A percentile compares a stretch with the other conserved stretches of the same genome.
Evolutionary conservation across 768 basidiomycete species (phyloP).

Genomic region (Rubroboletus pulcherrimus): DNA sequence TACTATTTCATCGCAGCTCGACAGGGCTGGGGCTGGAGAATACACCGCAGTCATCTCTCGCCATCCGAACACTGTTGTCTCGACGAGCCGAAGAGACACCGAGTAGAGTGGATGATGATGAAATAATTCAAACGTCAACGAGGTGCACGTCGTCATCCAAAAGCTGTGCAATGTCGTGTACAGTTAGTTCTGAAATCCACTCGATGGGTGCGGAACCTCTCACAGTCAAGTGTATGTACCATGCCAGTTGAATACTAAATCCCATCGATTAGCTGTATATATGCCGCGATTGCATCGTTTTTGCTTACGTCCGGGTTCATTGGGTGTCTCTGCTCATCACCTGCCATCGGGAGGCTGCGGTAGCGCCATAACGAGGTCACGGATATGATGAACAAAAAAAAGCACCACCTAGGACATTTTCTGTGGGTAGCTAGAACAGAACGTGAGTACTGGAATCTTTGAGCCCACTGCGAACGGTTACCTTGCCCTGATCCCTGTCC

Average conservation of each 20-base stretch:
- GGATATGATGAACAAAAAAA: not conserved
- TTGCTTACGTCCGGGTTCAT: constrained; percentile 1
- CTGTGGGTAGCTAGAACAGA: not conserved
- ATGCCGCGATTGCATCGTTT: constrained; percentile 7
- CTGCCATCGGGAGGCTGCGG: constrained; percentile 21
- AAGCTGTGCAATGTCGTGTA: constrained; percentile 25
- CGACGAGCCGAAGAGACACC: not conserved
- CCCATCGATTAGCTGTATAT: constrained; percentile 13
- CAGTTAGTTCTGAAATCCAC: constrained; percentile 5
- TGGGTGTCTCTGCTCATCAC: constrained; percentile 14
- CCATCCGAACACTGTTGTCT: not conserved
- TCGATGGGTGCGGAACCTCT: constrained; percentile 2
- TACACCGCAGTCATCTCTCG: not conserved
- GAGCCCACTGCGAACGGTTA: constrained; percentile 14
- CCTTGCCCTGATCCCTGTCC: constrained; percentile 26
- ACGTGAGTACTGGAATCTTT: constrained; percentile 8
- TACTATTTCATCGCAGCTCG: constrained; percentile 1
- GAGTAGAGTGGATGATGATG: not conserved
- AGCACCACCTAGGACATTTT: not conserved
- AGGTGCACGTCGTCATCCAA: constrained; percentile 7
- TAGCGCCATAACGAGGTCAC: not conserved
- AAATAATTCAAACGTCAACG: not conserved
- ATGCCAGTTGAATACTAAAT: not conserved
- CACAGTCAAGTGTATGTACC: not conserved
- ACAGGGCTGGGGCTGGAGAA: not conserved